Evolutionary conservation across 1,284 basidiomycete species (phyloP).

Genomic region (Marasmius fiardii): DNA sequence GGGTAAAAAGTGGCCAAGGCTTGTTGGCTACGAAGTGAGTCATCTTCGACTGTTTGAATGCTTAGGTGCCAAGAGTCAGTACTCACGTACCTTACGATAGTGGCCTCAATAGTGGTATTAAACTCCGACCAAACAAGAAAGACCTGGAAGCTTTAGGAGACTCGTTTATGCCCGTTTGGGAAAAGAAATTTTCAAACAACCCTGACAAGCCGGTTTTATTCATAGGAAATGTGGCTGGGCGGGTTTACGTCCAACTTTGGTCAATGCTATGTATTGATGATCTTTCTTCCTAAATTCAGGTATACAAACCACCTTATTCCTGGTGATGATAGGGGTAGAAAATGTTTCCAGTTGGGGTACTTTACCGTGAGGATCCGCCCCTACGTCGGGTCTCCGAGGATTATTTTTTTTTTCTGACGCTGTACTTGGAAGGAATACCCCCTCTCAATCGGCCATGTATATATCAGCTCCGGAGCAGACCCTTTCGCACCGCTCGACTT

Average conservation of each 20-base stretch:
- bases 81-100: slow-evolving; percentile 22
- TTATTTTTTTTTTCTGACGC: too few relatives aligned
- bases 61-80: neutral
- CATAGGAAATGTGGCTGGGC: slow-evolving; percentile 32
- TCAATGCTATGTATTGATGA: too few relatives aligned
- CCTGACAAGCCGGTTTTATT: slow-evolving; percentile 48
- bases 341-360: slow-evolving; percentile 30
- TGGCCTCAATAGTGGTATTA: slow-evolving; percentile 42
- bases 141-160: slow-evolving; percentile 44
- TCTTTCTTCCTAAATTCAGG: too few relatives aligned
- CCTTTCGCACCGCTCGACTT: slow-evolving; percentile 29
- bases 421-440: slow-evolving; percentile 26
- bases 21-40: slow-evolving; percentile 48
- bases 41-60: neutral
- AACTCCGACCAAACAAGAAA: slow-evolving; percentile 38
- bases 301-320: too few relatives aligned
- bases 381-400: neutral
- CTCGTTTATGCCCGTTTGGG: slow-evolving; percentile 40
- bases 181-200: slow-evolving; percentile 35
- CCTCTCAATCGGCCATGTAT: slow-evolving; percentile 30
- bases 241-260: neutral
- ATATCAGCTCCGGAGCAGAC: slow-evolving; percentile 31
- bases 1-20: slow-evolving; percentile 42
- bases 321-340: slow-evolving; percentile 21
- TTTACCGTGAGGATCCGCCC: slow-evolving; percentile 24